Evolutionary conservation across 805 yeast genomes (phyloP).

Genomic region (Myxozyma geophila): DNA sequence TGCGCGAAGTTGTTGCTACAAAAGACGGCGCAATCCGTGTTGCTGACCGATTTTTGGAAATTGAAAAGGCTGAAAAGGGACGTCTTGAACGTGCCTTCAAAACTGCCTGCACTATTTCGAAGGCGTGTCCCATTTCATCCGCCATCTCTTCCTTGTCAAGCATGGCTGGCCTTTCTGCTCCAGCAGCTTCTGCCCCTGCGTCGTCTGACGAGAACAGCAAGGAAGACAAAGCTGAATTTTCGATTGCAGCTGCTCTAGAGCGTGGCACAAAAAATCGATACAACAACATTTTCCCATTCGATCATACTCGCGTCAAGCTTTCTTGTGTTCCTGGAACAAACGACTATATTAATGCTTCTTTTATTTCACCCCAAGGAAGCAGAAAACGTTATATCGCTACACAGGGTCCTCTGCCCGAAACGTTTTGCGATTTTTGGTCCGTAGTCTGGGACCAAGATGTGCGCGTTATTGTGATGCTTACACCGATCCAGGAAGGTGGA

Average conservation of each 20-base stretch:
- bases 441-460: constrained; percentile 69
- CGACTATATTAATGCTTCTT: constrained; percentile 88
- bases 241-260: constrained; percentile 67
- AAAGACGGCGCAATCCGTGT: constrained; percentile 49
- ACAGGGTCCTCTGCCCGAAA: constrained; percentile 84
- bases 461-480: constrained; percentile 73
- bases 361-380: constrained; percentile 51
- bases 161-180: not conserved
- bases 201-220: not conserved
- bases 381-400: constrained; percentile 74
- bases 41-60: constrained; percentile 60
- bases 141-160: not conserved
- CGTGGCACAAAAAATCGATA: constrained; percentile 81
- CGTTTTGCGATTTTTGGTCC: constrained; percentile 85
- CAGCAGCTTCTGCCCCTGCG: not conserved
- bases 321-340: constrained; percentile 39
- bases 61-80: constrained; percentile 72
- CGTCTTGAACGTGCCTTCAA: constrained; percentile 58
- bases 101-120: constrained; percentile 15
- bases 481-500: constrained; percentile 80
- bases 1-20: constrained; percentile 47
- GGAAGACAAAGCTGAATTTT: constrained; percentile 1
- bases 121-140: not conserved
- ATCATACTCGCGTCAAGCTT: constrained; percentile 78
- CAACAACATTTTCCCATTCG: constrained; percentile 85